Conservation (phyloP, 31 red algal species). For the Porphyra umbilicalis region DNA sequence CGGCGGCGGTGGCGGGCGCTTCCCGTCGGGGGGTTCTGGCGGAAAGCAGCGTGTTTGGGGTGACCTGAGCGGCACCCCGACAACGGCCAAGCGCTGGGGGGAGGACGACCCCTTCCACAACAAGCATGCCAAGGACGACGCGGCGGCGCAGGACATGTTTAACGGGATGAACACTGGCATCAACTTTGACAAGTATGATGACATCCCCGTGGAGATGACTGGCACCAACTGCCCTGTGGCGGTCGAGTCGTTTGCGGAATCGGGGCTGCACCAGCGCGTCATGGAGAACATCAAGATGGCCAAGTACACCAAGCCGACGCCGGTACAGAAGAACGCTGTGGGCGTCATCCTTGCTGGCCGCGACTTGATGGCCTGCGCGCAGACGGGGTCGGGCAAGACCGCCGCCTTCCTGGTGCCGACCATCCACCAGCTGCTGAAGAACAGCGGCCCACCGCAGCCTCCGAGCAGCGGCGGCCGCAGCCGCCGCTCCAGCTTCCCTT, state of each 20-base stretch:
- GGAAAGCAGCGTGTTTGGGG: constrained; percentile 27
- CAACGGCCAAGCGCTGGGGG: constrained; percentile 20
- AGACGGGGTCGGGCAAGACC: constrained; percentile 98
- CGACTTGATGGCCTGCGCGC: constrained; percentile 97
- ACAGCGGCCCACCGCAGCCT: constrained; percentile 65
- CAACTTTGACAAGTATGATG: constrained; percentile 98
- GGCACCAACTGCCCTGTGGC: constrained; percentile 59
- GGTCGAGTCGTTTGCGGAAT: constrained; percentile 63
- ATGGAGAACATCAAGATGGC: constrained; percentile 85
- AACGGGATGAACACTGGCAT: constrained; percentile 86
- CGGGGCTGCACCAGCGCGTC: constrained; percentile 65
- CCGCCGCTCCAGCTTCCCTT: constrained; percentile 50
- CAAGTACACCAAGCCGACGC: constrained; percentile 88
- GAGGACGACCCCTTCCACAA: constrained; percentile 63
- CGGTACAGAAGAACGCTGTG: constrained; percentile 93
- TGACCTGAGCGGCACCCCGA: constrained; percentile 17
- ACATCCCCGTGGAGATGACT: constrained; percentile 95
- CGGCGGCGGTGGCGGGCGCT: constrained; percentile 10
- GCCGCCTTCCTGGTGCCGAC: constrained; percentile 94
- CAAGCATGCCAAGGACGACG: constrained; percentile 44
- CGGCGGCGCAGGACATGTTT: constrained; percentile 57
- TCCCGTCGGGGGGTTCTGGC: neutral
- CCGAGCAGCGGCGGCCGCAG: constrained; percentile 20
- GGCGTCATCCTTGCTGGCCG: constrained; percentile 66
- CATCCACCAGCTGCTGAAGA: constrained; percentile 69